Percentiles rank a stretch among this genome's conserved stretches.
Conservation (phyloP, 805 yeast genomes). For the Suhomyces sp. region DNA sequence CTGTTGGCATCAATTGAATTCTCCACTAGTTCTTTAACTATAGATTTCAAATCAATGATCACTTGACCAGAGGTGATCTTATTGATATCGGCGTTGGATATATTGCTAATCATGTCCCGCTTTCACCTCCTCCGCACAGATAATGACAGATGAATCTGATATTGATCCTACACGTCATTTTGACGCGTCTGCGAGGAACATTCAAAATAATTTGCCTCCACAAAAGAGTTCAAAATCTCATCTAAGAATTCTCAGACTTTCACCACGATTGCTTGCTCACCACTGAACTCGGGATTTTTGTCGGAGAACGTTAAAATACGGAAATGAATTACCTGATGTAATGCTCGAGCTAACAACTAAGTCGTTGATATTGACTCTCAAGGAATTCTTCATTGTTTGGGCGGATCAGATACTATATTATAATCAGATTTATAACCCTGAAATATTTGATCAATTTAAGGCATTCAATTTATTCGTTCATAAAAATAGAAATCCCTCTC, state of each 20-base stretch:
- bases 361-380: constrained; percentile 31
- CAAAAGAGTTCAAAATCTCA: neutral
- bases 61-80: constrained; percentile 91
- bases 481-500: constrained; percentile 45
- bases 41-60: constrained; percentile 70
- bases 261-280: neutral
- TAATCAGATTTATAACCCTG: constrained; percentile 50
- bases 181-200: neutral
- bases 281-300: neutral
- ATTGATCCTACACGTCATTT: neutral
- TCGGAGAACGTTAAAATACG: neutral
- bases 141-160: neutral
- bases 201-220: neutral
- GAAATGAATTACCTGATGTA: neutral
- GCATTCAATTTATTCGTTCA: constrained; percentile 43
- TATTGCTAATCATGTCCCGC: constrained; percentile 18
- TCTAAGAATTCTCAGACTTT: neutral
- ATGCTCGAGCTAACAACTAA: constrained; percentile 20
- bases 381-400: constrained; percentile 50
- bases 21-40: constrained; percentile 83
- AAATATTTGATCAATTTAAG: constrained; percentile 43
- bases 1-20: constrained; percentile 82
- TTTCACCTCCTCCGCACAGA: neutral
- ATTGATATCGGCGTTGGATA: constrained; percentile 55
- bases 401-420: constrained; percentile 54